These are phyloP conservation scores for Zarea fungicola DNA, from an alignment of 2,329 filamentous ascomycete species.

Conservation along the genomic window DNA sequence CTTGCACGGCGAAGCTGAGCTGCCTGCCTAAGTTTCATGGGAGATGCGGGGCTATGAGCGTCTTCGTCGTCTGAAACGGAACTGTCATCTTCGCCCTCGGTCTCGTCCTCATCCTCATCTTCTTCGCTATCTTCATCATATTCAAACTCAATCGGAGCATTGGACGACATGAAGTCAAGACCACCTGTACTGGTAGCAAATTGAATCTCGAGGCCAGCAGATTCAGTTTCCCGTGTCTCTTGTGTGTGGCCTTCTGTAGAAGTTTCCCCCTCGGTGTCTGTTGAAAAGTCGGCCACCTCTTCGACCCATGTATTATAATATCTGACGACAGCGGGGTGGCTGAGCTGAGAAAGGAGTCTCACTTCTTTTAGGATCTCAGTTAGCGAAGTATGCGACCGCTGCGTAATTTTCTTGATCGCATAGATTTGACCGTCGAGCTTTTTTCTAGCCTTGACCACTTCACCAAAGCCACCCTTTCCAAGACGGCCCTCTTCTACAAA, in stretches of 20 bases:
- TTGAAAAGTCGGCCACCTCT: conserved; percentile 51
- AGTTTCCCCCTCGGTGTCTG: conserved; percentile 53
- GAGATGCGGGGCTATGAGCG: conserved; percentile 24
- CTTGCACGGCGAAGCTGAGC: conserved; percentile 28
- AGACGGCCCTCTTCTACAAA: conserved; percentile 86
- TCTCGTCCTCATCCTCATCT: conserved; percentile 41
- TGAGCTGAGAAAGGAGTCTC: conserved; percentile 82
- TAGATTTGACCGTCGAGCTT: conserved; percentile 92
- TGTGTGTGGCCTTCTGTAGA: conserved; percentile 44
- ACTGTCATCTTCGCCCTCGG: conserved; percentile 41
- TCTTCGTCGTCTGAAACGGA: conserved; percentile 28
- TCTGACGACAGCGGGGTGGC: conserved; percentile 78
- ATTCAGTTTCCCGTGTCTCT: conserved; percentile 32
- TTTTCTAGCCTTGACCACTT: conserved; percentile 92
- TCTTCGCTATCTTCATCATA: conserved; percentile 49
- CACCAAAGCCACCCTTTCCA: conserved; percentile 91
- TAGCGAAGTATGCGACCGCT: conserved; percentile 70
- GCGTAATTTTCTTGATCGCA: conserved; percentile 93
- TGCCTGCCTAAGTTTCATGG: conserved; percentile 25
- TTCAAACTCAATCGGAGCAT: conserved; percentile 72
- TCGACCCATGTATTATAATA: conserved; percentile 97
- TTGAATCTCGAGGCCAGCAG: conserved; percentile 43
- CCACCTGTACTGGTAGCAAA: conserved; percentile 72
- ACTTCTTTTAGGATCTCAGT: conserved; percentile 83
- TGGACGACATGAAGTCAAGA: conserved; percentile 90